Evolutionary conservation across 305 asterid species (phyloP), one percentile per base, ranked within the genome.

Genomic region (Fraxinus paxiana): DNA sequence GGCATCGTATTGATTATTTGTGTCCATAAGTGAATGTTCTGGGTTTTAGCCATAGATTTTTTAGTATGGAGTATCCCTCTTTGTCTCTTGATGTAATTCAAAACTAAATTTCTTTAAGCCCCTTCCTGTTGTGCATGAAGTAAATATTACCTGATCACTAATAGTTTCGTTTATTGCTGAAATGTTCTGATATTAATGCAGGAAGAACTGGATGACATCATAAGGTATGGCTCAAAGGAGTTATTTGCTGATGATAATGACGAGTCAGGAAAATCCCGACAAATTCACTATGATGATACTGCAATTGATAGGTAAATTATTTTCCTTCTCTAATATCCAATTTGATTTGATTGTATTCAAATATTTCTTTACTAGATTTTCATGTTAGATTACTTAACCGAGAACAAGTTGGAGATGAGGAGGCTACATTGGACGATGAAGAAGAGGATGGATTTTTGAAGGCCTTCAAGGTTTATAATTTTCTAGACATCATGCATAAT

Each of bases 171-270:
- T 59, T 67, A 28, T 24, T 28, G 20, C 76, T 83, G 46, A 87
- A 72, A 80, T 79, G 20, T 85, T 72, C 78, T 30, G 77, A 76
- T 84, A 78, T 51, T 82, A 79, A 79, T 89, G 85, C 91, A 96
- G 99, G 99, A 96, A 87, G 98, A 96, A 87, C 85, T 96, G 71
- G 98, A 96, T 87, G 99, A 92, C 87, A 96, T 96, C 84, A 94
- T 96, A 82, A 92, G 97, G 85, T 96, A 96, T 83, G 99, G 99
- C 46, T 88, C 99, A 35, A 91, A 94, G 87, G 99, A 96, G 91
- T 87, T 96, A 79, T 96, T 96, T 92, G 95, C 91, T 74, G 99
- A 94, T 86, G 99, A 92, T 77, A 94, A 87, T 81, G 99, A 94
- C 34, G 98, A 96, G 85, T 83, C 90, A 51, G 98, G 93, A 73